Evolutionary conservation across 2,329 filamentous ascomycete species (phyloP), one percentile per base, ranked within the genome.

Genomic region (Parafenestella ontariensis): DNA sequence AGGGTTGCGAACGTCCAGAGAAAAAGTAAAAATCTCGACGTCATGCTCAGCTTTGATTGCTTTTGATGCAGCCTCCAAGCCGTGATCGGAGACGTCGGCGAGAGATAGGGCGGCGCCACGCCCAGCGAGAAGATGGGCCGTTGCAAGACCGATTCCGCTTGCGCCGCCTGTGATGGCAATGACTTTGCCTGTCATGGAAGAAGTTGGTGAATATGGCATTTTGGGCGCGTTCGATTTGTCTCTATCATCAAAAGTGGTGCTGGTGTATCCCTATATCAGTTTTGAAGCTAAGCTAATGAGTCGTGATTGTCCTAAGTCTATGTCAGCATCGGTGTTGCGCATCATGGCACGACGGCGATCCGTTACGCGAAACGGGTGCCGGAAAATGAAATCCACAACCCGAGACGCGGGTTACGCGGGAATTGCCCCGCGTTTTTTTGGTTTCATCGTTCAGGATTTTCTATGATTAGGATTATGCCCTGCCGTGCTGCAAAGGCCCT

Each of bases 71-170:
- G 28, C 40, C 20, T 50, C 13, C 17, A 52, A 33, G 78, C 11
- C 75, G 69, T 46, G 72, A 68, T 33, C 64, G 70, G 59, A 80
- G 1, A 57, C 46, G 37, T 62, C 59, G 6, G 52, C 56, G n/a
- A 61, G 42, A 23, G 54, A 62, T 18, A 62, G 18, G 23, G 50
- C 47, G 4, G 56, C 73, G 54, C 80, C 80, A 56, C 81, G 62
- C 13, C 66, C 64, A 10, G 78, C 78, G 48, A 82, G 78, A 8
- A 77, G 69, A 28, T 77, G 68, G 2, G 80, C 78, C 2, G 76
- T 78, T 51, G 71, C 60, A 46, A 76, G 70, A 17, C 80, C 81
- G 50, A 83, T 82, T 59, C 81, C 80, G 78, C 53, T 9, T 15
- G 59, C 59, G 8, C 54, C 59, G 5, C 56, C 56, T 9, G 53